phyloP scores from a whole-genome alignment of 2,329 filamentous ascomycete species.

The Monosporascus sp. region DNA sequence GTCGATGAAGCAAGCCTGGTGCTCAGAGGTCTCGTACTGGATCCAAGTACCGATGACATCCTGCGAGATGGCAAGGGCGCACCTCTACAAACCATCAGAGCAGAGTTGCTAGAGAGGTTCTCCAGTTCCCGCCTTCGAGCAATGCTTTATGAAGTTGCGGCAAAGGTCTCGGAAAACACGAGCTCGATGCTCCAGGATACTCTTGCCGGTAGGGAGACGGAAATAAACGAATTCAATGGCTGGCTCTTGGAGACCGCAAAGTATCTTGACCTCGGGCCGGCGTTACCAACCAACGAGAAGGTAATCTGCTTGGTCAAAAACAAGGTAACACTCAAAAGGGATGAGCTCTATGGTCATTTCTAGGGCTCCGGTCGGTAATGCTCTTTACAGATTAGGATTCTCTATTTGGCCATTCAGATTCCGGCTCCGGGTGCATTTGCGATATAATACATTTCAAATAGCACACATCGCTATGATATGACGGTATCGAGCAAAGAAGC shows the following conservation, averaged over 20 bases:
- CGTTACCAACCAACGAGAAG: slow-evolving; percentile 33
- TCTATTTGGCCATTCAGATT: neutral
- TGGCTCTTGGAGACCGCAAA: slow-evolving; percentile 46
- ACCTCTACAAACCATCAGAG: slow-evolving; percentile 35
- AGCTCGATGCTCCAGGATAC: slow-evolving; percentile 62
- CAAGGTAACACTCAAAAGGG: slow-evolving; percentile 25
- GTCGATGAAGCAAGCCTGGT: slow-evolving; percentile 70
- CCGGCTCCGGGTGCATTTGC: no score
- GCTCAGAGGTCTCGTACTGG: slow-evolving; percentile 61
- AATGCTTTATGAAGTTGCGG: slow-evolving; percentile 42
- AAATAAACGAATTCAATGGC: slow-evolving; percentile 56
- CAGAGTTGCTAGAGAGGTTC: slow-evolving; percentile 35
- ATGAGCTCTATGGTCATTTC: slow-evolving; percentile 24
- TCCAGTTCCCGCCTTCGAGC: slow-evolving; percentile 34
- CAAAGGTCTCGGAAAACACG: slow-evolving; percentile 47
- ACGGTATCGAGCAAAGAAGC: no score
- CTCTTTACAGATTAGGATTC: neutral
- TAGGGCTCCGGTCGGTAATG: neutral
- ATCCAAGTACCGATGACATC: slow-evolving; percentile 43
- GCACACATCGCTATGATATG: no score
- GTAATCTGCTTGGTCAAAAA: slow-evolving; percentile 40
- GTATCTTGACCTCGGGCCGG: slow-evolving; percentile 29
- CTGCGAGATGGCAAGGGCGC: slow-evolving; percentile 17
- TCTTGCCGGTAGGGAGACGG: slow-evolving; percentile 44
- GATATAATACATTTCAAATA: no score